phyloP scores from a whole-genome alignment of 257 asterid genomes.

The Ballota nigra region DNA sequence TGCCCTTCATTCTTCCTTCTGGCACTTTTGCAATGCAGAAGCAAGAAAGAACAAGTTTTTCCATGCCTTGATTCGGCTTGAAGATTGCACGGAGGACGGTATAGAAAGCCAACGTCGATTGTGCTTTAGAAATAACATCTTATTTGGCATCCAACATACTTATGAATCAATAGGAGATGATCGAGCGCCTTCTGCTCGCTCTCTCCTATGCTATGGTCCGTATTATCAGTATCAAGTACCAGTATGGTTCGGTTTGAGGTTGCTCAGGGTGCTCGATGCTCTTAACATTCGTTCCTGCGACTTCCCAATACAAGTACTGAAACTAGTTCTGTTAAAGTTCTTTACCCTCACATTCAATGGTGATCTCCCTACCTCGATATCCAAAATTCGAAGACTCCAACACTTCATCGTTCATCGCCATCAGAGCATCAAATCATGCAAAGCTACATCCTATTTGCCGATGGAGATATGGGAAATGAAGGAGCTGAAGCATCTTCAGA shows the following conservation, averaged over 20 bases:
- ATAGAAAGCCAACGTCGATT: too few species aligned
- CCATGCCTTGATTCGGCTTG: too few species aligned
- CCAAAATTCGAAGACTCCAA: not conserved
- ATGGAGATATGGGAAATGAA: slow-evolving; percentile 16
- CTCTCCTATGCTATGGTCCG: not conserved
- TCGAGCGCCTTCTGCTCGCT: not conserved
- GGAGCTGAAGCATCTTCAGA: slow-evolving; percentile 11
- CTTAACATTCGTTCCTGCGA: not conserved
- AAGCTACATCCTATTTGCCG: not conserved
- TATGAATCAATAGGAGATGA: not conserved
- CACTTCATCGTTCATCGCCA: not conserved
- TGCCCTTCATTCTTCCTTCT: too few species aligned
- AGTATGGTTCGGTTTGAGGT: not conserved
- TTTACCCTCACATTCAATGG: not conserved
- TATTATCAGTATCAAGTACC: not conserved
- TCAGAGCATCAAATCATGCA: not conserved
- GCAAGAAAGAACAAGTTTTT: too few species aligned
- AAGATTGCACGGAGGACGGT: too few species aligned
- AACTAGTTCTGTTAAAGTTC: not conserved
- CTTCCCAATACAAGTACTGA: not conserved
- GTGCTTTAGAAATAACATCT: not conserved
- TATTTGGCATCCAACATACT: slow-evolving; percentile 1
- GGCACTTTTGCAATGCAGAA: too few species aligned
- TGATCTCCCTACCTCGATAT: not conserved
- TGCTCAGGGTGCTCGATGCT: slow-evolving; percentile 1